phyloP scores from a whole-genome alignment of 169 alveolate genomes.

The Prorocentrum cordatum region DNA sequence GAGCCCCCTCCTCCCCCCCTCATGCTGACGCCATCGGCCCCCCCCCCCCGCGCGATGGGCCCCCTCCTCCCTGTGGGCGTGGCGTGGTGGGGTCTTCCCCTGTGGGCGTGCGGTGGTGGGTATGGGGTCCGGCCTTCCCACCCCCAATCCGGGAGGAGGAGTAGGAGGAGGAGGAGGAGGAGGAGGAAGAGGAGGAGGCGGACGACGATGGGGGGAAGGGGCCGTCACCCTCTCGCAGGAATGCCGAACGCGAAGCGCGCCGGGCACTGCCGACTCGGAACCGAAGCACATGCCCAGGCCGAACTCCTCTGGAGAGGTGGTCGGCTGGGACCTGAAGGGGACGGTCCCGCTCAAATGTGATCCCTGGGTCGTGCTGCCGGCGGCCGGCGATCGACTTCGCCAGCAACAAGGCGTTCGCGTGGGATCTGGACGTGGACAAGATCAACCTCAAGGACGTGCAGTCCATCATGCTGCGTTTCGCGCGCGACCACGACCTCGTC shows the following conservation, averaged over 20 bases:
- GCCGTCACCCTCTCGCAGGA: no score
- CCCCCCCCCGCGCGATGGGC: no score
- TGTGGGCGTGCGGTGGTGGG: no score
- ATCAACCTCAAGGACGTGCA: not conserved
- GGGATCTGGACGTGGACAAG: not conserved
- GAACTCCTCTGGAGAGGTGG: not conserved
- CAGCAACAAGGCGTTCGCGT: not conserved
- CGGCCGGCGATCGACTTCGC: not conserved
- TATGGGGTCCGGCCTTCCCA: no score
- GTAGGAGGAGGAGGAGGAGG: no score
- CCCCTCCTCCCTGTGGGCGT: no score
- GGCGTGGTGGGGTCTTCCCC: no score
- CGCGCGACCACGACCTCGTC: not conserved
- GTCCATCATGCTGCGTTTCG: not conserved
- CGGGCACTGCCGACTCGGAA: not conserved
- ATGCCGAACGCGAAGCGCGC: not conserved
- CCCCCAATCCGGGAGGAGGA: no score
- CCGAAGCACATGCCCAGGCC: not conserved
- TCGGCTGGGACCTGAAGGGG: not conserved
- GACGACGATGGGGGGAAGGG: no score
- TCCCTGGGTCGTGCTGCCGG: not conserved
- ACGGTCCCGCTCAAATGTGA: not conserved
- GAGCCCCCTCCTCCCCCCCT: no score
- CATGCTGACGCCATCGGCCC: no score
- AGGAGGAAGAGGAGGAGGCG: no score